A percentile compares a stretch with the other conserved stretches of the same genome.
These are phyloP conservation scores for Pseudonitzschia pungens DNA, from an alignment of 108 stramenopile genomes.

Conservation along the genomic window DNA sequence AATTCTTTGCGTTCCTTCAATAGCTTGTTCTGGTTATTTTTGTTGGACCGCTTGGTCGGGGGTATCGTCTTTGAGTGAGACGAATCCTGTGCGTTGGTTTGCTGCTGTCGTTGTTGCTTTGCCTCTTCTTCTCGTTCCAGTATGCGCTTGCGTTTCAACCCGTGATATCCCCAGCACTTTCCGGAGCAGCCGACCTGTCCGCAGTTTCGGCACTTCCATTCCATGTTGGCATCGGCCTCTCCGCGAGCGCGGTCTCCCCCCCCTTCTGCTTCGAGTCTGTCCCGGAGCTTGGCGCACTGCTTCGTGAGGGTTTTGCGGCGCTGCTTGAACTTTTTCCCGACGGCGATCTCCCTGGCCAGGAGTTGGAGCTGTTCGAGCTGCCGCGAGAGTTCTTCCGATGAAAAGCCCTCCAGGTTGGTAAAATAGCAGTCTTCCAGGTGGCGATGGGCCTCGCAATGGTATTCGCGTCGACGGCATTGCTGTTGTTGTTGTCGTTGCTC, in stretches of 20 bases:
- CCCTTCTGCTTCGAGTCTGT: conserved; percentile 7
- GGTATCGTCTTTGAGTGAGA: neutral
- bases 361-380: conserved; percentile 50
- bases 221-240: conserved; percentile 3
- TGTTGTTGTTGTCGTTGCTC: conserved; percentile 13
- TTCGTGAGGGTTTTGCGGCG: conserved; percentile 70
- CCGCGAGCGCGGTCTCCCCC: neutral
- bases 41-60: neutral
- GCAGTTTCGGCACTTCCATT: conserved; percentile 67
- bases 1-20: conserved; percentile 32
- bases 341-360: conserved; percentile 41
- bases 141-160: conserved; percentile 56
- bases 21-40: conserved; percentile 4
- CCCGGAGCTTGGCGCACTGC: conserved; percentile 62
- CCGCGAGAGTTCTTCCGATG: conserved; percentile 37
- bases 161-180: conserved; percentile 84
- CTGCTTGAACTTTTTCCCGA: conserved; percentile 67
- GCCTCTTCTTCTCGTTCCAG: conserved; percentile 36
- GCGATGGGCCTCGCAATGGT: conserved; percentile 67
- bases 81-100: neutral
- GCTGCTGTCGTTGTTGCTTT: conserved; percentile 12
- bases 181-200: conserved; percentile 56
- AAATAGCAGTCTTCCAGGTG: conserved; percentile 72
- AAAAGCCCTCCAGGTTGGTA: conserved; percentile 53
- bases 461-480: conserved; percentile 40